Evolutionary conservation across 805 yeast species (phyloP).

Genomic region (Candida ovalis): DNA sequence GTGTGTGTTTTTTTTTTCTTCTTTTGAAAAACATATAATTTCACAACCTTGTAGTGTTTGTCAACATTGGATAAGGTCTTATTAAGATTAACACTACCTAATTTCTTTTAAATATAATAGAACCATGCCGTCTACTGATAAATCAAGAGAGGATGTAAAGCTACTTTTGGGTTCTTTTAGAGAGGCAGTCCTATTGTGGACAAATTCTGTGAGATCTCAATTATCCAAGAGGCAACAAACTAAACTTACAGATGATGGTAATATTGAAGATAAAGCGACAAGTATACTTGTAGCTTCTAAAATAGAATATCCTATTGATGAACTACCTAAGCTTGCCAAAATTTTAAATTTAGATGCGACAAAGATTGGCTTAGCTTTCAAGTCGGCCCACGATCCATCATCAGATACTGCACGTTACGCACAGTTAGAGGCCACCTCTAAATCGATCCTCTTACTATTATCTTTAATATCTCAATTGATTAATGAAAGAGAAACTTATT

Average conservation of each 20-base stretch:
- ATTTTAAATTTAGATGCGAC: conserved; percentile 74
- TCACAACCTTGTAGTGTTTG: no score
- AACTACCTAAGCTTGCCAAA: conserved; percentile 54
- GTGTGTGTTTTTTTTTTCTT: background rate
- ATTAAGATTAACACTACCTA: no score
- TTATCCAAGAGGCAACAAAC: no score
- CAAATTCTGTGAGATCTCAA: conserved; percentile 6
- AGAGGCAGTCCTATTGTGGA: conserved; percentile 20
- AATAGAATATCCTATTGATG: conserved; percentile 46
- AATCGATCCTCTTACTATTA: conserved; percentile 40
- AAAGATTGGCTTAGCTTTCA: conserved; percentile 67
- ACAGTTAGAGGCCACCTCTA: conserved; percentile 44
- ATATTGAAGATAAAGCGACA: background rate
- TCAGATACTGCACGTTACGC: conserved; percentile 42
- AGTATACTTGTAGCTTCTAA: conserved; percentile 19
- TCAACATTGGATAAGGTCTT: no score
- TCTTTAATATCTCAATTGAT: conserved; percentile 43
- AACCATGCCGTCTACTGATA: conserved; percentile 5
- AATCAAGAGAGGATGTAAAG: conserved; percentile 13
- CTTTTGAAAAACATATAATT: no score
- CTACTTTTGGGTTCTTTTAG: conserved; percentile 16
- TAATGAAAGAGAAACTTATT: conserved; percentile 31
- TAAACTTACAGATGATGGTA: no score
- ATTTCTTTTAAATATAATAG: background rate
- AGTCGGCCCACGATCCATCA: conserved; percentile 46